Percentiles rank a stretch among this genome's conserved stretches.
These are phyloP conservation scores for Suillus tomentosus DNA, from an alignment of 768 basidiomycete genomes.

Conservation along the genomic window DNA sequence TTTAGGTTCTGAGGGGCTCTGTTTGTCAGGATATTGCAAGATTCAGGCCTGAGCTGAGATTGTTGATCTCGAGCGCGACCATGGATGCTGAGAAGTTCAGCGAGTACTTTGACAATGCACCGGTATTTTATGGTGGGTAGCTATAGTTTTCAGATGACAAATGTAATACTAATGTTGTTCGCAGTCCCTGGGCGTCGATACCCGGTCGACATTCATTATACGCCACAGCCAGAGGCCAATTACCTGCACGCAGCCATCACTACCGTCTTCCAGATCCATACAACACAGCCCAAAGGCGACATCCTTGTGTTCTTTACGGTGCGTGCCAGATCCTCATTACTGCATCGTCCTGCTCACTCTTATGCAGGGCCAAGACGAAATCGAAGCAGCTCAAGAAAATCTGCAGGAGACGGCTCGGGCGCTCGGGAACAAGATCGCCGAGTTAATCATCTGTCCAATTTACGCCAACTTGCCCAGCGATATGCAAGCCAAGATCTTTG, in stretches of 20 bases:
- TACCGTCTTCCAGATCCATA: slow-evolving; percentile 98
- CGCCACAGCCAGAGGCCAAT: slow-evolving; percentile 98
- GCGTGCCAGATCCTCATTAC: slow-evolving; percentile 26
- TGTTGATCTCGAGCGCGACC: slow-evolving; percentile 95
- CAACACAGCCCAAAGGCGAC: slow-evolving; percentile 96
- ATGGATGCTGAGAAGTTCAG: slow-evolving; percentile 98
- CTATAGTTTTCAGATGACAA: slow-evolving; percentile 7
- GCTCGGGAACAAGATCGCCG: slow-evolving; percentile 92
- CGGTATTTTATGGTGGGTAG: slow-evolving; percentile 84
- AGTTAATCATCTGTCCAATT: slow-evolving; percentile 95
- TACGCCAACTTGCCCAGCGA: slow-evolving; percentile 99
- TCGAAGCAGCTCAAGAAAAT: slow-evolving; percentile 96
- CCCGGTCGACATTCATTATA: slow-evolving; percentile 98
- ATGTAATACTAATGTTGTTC: slow-evolving; percentile 13
- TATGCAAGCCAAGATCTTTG: slow-evolving; percentile 99
- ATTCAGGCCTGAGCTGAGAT: slow-evolving; percentile 89
- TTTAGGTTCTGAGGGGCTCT: slow-evolving; percentile 28
- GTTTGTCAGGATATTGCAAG: slow-evolving; percentile 84
- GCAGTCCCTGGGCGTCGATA: slow-evolving; percentile 95
- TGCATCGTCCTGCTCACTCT: slow-evolving; percentile 5
- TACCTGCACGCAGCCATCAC: slow-evolving; percentile 99
- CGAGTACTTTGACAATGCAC: slow-evolving; percentile 95
- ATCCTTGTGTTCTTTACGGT: slow-evolving; percentile 97
- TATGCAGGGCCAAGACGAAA: slow-evolving; percentile 91
- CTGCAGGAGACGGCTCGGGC: slow-evolving; percentile 93